These are phyloP conservation scores for Plectranthus barbatus DNA, from an alignment of 257 asterid species.

Conservation along the genomic window DNA sequence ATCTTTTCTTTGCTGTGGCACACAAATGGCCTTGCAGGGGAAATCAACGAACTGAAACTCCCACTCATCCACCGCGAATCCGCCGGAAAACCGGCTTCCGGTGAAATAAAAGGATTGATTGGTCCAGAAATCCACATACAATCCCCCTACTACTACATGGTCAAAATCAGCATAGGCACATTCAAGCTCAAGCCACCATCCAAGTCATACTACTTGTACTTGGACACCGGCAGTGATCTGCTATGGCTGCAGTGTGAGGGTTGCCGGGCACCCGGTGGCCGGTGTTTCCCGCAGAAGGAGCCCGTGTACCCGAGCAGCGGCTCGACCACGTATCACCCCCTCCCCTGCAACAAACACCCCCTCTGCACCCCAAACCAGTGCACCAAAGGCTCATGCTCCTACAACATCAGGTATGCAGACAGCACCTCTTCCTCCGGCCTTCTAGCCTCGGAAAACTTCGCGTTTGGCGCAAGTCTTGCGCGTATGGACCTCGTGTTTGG, in stretches of 20 bases:
- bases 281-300: neutral
- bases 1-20: neutral
- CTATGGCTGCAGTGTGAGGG: slow-evolving; percentile 18
- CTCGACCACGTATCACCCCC: slow-evolving; percentile 14
- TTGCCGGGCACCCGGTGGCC: neutral
- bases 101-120: no score
- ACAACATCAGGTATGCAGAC: neutral
- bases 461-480: neutral
- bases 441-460: neutral
- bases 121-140: neutral
- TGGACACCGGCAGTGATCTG: slow-evolving; percentile 12
- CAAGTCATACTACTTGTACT: slow-evolving; percentile 10
- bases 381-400: slow-evolving; percentile 4
- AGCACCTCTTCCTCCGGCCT: neutral
- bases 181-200: neutral
- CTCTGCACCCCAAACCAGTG: slow-evolving; percentile 12
- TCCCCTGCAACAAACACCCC: slow-evolving; percentile 5
- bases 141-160: neutral
- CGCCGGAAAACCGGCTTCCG: no score
- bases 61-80: no score
- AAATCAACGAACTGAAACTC: no score
- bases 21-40: neutral
- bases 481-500: slow-evolving; percentile 6
- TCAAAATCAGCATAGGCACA: neutral
- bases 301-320: slow-evolving; percentile 8